phyloP scores from a whole-genome alignment of 2,329 filamentous ascomycete species.

The Venturiaceae sp. region DNA sequence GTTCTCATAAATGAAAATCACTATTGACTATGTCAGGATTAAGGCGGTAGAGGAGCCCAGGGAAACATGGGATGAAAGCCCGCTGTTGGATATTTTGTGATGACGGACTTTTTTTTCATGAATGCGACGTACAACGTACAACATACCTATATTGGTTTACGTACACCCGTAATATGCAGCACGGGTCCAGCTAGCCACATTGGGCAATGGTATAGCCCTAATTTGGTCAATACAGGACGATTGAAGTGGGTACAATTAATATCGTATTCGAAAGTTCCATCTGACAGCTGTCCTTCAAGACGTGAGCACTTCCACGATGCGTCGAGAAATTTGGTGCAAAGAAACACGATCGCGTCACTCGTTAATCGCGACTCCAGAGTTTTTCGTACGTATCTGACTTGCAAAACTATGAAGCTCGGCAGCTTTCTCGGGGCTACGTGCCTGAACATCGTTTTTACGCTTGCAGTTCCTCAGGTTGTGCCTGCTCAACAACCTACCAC shows the following conservation, averaged over 20 bases:
- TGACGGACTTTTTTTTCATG: too few relatives aligned
- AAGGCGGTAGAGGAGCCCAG: too few relatives aligned
- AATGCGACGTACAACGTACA: too few relatives aligned
- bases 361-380: not conserved
- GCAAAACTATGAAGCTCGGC: not conserved
- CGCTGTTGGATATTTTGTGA: too few relatives aligned
- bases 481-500: not conserved
- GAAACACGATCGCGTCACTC: not conserved
- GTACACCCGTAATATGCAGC: not conserved
- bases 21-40: too few relatives aligned
- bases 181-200: not conserved
- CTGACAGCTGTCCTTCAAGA: not conserved
- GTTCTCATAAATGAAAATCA: too few relatives aligned
- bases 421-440: not conserved
- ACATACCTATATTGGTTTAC: too few relatives aligned
- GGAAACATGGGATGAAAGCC: too few relatives aligned
- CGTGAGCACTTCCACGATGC: not conserved
- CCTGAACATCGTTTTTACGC: not conserved
- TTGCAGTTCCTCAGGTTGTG: not conserved
- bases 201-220: not conserved
- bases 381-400: too few relatives aligned
- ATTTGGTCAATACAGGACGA: not conserved
- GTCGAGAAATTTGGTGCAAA: not conserved
- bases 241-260: not conserved
- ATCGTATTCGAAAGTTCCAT: not conserved